Percentiles rank a stretch among this genome's conserved stretches.
These are phyloP conservation scores for Fusarium verticillioides DNA, from an alignment of 2,329 filamentous ascomycete species.

Conservation along the genomic window DNA sequence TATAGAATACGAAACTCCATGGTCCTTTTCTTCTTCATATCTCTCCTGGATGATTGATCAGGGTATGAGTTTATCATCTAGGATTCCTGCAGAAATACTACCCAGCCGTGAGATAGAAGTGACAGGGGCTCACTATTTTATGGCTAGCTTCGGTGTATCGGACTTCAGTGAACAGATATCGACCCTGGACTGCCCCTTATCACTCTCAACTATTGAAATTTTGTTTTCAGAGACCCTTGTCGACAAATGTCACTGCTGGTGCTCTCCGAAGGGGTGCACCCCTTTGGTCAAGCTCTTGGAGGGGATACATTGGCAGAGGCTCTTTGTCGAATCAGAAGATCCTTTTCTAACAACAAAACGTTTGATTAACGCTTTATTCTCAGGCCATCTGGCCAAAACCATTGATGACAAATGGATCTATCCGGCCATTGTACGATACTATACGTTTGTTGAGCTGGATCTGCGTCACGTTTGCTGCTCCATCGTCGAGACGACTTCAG, in stretches of 20 bases:
- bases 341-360: too few species aligned
- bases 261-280: neutral
- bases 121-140: neutral
- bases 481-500: accelerated
- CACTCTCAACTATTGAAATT: accelerated
- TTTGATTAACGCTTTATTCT: too few species aligned
- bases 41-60: neutral
- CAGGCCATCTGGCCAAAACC: too few species aligned
- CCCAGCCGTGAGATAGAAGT: too few species aligned
- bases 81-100: too few species aligned
- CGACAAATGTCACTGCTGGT: neutral
- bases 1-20: too few species aligned
- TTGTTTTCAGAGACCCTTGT: accelerated
- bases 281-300: neutral
- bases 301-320: neutral
- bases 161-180: too few species aligned
- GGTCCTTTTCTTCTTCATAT: neutral
- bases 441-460: accelerated
- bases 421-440: accelerated
- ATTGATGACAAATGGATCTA: too few species aligned
- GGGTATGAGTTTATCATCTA: accelerated
- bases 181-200: accelerated
- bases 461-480: neutral
- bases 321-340: too few species aligned
- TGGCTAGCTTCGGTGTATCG: too few species aligned